These are phyloP conservation scores for Schizosaccharomyces octosporus DNA, from an alignment of 805 yeast genomes.

Conservation along the genomic window DNA sequence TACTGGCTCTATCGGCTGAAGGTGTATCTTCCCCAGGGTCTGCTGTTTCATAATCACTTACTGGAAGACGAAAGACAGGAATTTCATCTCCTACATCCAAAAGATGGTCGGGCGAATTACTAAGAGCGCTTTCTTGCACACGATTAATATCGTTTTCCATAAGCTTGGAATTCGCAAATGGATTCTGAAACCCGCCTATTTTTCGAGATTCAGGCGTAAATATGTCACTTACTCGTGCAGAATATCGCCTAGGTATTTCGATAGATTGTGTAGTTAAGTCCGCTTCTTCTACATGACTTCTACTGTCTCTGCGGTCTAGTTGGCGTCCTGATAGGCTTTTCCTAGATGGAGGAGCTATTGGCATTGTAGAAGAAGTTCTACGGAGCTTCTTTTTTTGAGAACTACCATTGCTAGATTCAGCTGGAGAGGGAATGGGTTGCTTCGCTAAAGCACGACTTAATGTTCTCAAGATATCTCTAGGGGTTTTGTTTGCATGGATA, in stretches of 20 bases:
- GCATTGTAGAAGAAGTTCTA: not conserved
- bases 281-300: not conserved
- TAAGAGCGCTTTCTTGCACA: not conserved
- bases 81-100: not conserved
- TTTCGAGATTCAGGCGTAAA: not conserved
- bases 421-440: not conserved
- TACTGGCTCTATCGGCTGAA: not conserved
- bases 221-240: not conserved
- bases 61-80: not conserved
- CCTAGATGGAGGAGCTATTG: no score
- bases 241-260: not conserved
- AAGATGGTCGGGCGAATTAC: not conserved
- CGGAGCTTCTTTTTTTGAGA: no score
- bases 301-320: no score
- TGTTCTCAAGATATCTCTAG: not conserved
- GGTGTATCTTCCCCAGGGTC: not conserved
- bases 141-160: not conserved
- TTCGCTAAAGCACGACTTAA: not conserved
- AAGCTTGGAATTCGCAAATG: not conserved
- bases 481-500: not conserved
- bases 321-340: no score
- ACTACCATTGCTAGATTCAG: not conserved
- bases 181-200: not conserved
- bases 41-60: not conserved
- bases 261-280: not conserved